These are phyloP conservation scores for Lodderomyces theae DNA, from an alignment of 1,139 yeast genomes.

Conservation along the genomic window DNA sequence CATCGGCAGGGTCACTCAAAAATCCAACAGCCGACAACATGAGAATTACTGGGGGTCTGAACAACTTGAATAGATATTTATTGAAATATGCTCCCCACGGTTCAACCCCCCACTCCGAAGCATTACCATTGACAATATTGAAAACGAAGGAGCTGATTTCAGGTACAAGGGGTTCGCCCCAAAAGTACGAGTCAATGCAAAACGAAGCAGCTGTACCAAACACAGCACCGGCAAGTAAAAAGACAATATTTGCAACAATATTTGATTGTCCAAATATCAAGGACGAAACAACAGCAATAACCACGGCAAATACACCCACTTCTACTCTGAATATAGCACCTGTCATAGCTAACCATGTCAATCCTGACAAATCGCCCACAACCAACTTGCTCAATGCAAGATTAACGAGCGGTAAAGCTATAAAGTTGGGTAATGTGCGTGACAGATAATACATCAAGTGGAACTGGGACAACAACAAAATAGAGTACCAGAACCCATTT, in stretches of 20 bases:
- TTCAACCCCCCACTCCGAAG: constrained; percentile 81
- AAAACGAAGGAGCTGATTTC: constrained; percentile 70
- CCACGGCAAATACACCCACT: constrained; percentile 54
- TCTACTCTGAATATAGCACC: constrained; percentile 76
- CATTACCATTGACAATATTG: constrained; percentile 71
- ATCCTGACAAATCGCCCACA: constrained; percentile 50
- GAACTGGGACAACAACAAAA: constrained; percentile 66
- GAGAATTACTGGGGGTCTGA: constrained; percentile 65
- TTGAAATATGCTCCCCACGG: constrained; percentile 69
- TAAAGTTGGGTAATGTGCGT: constrained; percentile 81
- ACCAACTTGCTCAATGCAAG: constrained; percentile 52
- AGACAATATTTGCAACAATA: constrained; percentile 27
- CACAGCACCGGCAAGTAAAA: constrained; percentile 50
- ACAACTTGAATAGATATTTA: constrained; percentile 41
- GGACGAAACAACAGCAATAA: constrained; percentile 44
- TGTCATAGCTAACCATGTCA: constrained; percentile 58
- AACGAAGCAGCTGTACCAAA: constrained; percentile 52
- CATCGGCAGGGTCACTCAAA: constrained; percentile 37
- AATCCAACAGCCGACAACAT: constrained; percentile 45
- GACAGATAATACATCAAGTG: constrained; percentile 76
- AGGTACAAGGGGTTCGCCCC: constrained; percentile 62
- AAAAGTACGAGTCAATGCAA: constrained; percentile 70
- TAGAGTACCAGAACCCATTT: constrained; percentile 56
- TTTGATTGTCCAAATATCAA: constrained; percentile 45
- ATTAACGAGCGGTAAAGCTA: constrained; percentile 75